These are phyloP conservation scores for Trichoderma pleuroti DNA, from an alignment of 2,329 filamentous ascomycete genomes.

Conservation along the genomic window DNA sequence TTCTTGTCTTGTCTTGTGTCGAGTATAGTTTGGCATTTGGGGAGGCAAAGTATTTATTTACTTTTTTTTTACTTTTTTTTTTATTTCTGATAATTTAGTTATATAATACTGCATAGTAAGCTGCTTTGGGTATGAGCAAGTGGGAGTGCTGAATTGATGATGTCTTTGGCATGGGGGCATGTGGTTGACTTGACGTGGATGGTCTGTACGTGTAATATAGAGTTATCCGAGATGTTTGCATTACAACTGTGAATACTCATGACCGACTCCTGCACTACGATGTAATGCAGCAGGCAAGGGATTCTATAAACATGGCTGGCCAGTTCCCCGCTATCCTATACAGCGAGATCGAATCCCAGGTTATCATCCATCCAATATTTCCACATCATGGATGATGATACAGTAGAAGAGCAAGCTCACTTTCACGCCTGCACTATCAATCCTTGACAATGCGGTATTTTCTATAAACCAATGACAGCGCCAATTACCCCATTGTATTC, in stretches of 20 bases:
- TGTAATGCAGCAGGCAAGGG: not conserved
- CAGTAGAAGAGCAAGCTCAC: not conserved
- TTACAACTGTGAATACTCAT: not conserved
- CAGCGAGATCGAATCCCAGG: not conserved
- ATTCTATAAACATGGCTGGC: not conserved
- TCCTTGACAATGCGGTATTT: not conserved
- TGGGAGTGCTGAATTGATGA: not conserved
- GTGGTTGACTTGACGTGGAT: not conserved
- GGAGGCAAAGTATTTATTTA: not conserved
- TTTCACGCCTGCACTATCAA: not conserved
- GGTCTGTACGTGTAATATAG: not conserved
- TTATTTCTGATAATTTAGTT: not conserved
- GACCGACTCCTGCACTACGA: not conserved
- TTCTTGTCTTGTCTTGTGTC: not conserved
- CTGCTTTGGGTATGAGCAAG: not conserved
- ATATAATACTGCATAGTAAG: not conserved
- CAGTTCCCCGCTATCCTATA: not conserved
- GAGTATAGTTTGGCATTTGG: not conserved
- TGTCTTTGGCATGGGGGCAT: not conserved
- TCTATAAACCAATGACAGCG: not conserved
- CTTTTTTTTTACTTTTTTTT: not conserved
- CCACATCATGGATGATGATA: not conserved
- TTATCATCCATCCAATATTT: not conserved
- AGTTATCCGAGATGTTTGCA: not conserved
- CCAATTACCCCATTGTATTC: not conserved